A percentile compares a stretch with the other conserved stretches of the same genome.
phyloP scores from a whole-genome alignment of 768 basidiomycete genomes.

The Trametes cingulata region DNA sequence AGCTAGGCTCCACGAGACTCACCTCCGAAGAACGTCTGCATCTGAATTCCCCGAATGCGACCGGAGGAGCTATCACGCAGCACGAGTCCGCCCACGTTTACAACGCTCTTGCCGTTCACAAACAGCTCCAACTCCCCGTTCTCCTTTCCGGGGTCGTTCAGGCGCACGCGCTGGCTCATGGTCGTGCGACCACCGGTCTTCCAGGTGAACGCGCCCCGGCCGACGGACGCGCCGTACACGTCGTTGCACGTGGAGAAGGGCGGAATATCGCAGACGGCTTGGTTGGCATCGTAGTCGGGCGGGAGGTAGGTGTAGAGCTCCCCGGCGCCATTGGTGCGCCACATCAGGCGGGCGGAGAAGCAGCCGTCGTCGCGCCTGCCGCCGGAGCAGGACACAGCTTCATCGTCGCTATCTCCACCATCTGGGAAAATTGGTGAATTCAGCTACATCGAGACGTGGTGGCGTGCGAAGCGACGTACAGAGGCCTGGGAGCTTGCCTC shows the following conservation, averaged over 20 bases:
- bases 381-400: constrained; percentile 63
- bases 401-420: constrained; percentile 54
- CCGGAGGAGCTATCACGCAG: constrained; percentile 50
- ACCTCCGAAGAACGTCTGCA: constrained; percentile 84
- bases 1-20: constrained; percentile 21
- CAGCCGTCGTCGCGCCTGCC: constrained; percentile 60
- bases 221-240: constrained; percentile 66
- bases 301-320: constrained; percentile 51
- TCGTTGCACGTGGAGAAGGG: constrained; percentile 58
- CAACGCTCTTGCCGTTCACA: constrained; percentile 62
- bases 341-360: constrained; percentile 75
- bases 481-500: constrained; percentile 74
- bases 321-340: constrained; percentile 48
- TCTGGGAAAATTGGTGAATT: constrained; percentile 35
- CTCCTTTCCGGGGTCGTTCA: constrained; percentile 68
- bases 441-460: neutral
- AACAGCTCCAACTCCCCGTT: constrained; percentile 76
- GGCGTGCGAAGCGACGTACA: constrained; percentile 42
- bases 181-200: constrained; percentile 64
- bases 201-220: constrained; percentile 68
- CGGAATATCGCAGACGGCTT: constrained; percentile 49
- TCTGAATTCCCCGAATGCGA: constrained; percentile 66
- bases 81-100: constrained; percentile 56
- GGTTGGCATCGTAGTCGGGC: constrained; percentile 49
- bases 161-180: constrained; percentile 65